phyloP scores from a whole-genome alignment of 2,329 filamentous ascomycete species.

The Calonectria pseudoreteaudii region DNA sequence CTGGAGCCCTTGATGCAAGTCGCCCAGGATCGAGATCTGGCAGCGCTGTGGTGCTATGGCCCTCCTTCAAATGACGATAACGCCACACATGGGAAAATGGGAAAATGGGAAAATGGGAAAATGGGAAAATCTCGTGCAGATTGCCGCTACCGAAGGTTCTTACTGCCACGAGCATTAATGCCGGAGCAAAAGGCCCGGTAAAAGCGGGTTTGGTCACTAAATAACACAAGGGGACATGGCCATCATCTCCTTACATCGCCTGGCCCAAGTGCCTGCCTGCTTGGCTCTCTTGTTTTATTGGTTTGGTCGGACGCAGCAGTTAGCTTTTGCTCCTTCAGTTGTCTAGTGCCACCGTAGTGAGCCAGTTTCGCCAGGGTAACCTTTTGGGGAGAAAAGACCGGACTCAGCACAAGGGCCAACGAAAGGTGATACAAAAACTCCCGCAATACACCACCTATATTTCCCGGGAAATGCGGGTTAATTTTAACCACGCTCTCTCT shows the following conservation, averaged over 20 bases:
- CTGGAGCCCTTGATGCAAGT: not conserved
- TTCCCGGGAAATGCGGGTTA: not conserved
- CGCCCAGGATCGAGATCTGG: not conserved
- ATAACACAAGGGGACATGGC: constrained; percentile 9
- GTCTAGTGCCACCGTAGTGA: not conserved
- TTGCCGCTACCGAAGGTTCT: not conserved
- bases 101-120: constrained; percentile 20
- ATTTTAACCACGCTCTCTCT: too few species aligned
- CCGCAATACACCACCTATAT: too few species aligned
- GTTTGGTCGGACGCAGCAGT: not conserved
- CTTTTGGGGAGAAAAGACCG: not conserved
- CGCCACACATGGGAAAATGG: constrained; percentile 12
- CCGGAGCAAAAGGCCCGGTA: constrained; percentile 37
- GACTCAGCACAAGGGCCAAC: not conserved
- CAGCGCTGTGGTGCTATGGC: not conserved
- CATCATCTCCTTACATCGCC: not conserved
- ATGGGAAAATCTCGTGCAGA: not conserved
- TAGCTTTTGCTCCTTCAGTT: not conserved
- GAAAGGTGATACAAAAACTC: not conserved
- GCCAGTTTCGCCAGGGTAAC: not conserved
- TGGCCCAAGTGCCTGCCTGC: not conserved
- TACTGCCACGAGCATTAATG: not conserved
- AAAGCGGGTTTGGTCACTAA: constrained; percentile 33
- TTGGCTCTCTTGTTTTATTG: not conserved
- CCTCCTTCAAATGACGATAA: constrained; percentile 2